Evolutionary conservation across 352 stramenopile species (phyloP).

Genomic region (Phytopythium mirpurense): DNA sequence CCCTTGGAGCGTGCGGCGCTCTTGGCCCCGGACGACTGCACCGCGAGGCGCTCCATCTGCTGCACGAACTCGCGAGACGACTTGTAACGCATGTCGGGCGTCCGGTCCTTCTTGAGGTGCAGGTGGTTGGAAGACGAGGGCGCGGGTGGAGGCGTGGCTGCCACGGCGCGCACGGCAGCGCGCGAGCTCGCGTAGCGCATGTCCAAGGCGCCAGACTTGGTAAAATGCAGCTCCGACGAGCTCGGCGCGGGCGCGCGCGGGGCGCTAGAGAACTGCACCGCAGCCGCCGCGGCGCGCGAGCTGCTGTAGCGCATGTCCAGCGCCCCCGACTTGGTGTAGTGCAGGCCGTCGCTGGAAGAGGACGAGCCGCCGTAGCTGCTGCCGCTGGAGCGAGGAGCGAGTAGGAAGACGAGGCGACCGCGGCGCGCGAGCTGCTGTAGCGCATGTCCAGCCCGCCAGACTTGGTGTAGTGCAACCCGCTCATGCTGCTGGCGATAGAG

Average conservation of each 20-base stretch:
- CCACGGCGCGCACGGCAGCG: neutral
- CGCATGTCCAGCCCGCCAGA: conserved; percentile 9
- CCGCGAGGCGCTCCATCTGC: conserved; percentile 14
- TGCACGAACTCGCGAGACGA: conserved; percentile 12
- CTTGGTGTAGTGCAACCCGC: conserved; percentile 14
- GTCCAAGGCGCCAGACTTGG: conserved; percentile 15
- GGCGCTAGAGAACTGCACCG: neutral
- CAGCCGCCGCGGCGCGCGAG: neutral
- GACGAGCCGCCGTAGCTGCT: neutral
- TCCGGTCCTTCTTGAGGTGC: conserved; percentile 7
- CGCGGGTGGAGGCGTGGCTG: conserved; percentile 3
- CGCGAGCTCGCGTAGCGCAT: conserved; percentile 18
- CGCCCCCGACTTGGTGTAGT: conserved; percentile 20
- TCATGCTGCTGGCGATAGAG: conserved; percentile 1
- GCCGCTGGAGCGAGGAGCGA: neutral
- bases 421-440: conserved; percentile 9
- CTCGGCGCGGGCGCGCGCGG: neutral
- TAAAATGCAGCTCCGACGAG: conserved; percentile 16
- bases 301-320: conserved; percentile 20
- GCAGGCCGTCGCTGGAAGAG: conserved; percentile 3
- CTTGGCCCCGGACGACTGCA: conserved; percentile 8
- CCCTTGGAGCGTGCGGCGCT: conserved; percentile 9
- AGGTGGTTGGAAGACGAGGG: conserved; percentile 5
- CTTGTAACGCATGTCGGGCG: conserved; percentile 8
- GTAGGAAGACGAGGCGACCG: conserved; percentile 2